A percentile compares a stretch with the other conserved stretches of the same genome.
Evolutionary conservation across 371 early-diverging fungal species (phyloP).

Genomic region (Mucor velutinosus): DNA sequence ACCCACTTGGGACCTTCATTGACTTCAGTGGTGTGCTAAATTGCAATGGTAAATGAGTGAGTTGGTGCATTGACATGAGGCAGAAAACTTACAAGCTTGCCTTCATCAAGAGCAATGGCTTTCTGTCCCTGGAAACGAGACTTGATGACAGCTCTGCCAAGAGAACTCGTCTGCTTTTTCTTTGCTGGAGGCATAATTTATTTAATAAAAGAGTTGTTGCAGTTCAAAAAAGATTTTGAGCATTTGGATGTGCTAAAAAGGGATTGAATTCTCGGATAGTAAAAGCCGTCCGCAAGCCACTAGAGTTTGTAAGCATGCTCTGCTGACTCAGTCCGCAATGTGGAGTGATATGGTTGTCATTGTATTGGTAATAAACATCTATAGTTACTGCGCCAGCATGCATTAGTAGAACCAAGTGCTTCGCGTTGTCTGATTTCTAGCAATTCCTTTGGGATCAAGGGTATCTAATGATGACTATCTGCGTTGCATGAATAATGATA

Average conservation of each 20-base stretch:
- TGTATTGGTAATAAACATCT: not conserved
- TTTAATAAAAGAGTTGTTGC: not conserved
- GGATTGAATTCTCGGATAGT: not conserved
- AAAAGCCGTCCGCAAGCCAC: slow-evolving; percentile 2
- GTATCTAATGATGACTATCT: not conserved
- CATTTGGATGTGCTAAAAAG: not conserved
- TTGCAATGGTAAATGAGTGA: not conserved
- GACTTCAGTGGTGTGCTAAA: slow-evolving; percentile 85
- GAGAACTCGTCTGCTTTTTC: slow-evolving; percentile 45
- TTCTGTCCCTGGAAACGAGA: slow-evolving; percentile 87
- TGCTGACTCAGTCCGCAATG: not conserved
- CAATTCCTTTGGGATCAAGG: not conserved
- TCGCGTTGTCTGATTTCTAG: not conserved
- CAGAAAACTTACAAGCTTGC: slow-evolving; percentile 55
- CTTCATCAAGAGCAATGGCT: slow-evolving; percentile 69
- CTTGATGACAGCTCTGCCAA: slow-evolving; percentile 93
- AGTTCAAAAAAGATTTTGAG: slow-evolving; percentile 1
- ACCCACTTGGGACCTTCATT: slow-evolving; percentile 85
- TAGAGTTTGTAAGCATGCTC: not conserved
- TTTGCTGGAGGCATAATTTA: slow-evolving; percentile 34
- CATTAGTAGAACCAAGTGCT: not conserved
- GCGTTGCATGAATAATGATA: not conserved
- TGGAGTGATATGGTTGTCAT: not conserved
- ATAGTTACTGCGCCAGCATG: not conserved
- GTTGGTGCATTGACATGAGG: not conserved